Base-by-base conservation (phyloP, 306 rosid species). In the Crataegus laevigata region DNA sequence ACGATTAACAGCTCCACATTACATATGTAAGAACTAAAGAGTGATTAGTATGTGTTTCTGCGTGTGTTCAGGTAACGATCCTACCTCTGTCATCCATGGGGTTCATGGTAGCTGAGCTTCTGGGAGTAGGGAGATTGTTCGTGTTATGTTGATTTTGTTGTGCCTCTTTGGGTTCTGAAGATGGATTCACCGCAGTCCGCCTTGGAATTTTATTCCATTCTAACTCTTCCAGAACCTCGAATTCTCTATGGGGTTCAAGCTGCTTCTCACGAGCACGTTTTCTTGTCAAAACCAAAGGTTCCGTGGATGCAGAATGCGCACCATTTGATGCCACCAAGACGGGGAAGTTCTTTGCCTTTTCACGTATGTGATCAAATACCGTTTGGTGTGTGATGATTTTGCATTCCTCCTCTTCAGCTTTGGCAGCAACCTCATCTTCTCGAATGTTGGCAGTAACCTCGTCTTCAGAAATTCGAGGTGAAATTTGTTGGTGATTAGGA, bases 321-420 rank as follows among this genome's bases (percentile, higher is more conserved):
- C 54, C 81, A 78, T 83, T 84, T 74, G 89, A 79, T 38, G 93
- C 60, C 62, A 85, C 76, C 75, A 86, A 72, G 45, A 77, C 75
- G 43, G 88, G 83, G 69, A 90, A 90, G 81, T 73, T 87, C 85
- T 87, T 91, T 75, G 98, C 88, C 79, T 91, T 94, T 82, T 90
- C 91, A 29, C 98, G 88, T 81, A 94, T 90, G 88, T 89, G 97
- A 63, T 94, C 91, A 85, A 94, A 94, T 79, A 91, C 92, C 51
- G 93, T 89, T 76, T 86, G 83, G 68, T 86, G 89, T n/a, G 86
- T 87, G 74, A 91, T 76, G 72, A 78, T 73, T 86, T 84, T 88
- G 88, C 74, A 67, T 66, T 88, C 84, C 62, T 85, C 88, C 32
- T 89, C 88, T 71, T 87, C 75, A 78, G 75, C 82, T 50, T 76